Conservation (phyloP, 768 basidiomycete genomes). For the Lentinula sp. region DNA sequence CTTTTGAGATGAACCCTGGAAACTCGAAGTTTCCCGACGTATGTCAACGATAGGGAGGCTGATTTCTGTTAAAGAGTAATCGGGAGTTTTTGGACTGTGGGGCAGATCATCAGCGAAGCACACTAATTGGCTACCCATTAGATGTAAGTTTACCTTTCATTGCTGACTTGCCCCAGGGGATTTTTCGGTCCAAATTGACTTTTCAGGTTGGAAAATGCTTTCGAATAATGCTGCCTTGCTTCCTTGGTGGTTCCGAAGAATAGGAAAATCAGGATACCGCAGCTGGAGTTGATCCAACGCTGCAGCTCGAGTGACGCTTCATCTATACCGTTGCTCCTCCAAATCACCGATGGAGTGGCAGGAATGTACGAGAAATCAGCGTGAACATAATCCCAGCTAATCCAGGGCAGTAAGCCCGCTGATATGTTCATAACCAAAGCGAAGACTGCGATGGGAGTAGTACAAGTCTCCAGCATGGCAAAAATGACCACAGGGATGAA, state of each 20-base stretch:
- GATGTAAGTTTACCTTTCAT: background rate
- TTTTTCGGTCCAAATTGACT: background rate
- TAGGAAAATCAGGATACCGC: background rate
- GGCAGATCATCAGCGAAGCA: background rate
- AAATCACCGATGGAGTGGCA: background rate
- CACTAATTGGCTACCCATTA: background rate
- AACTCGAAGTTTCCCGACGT: background rate
- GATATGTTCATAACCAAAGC: slow-evolving; percentile 21
- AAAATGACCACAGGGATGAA: slow-evolving; percentile 47
- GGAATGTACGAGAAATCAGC: slow-evolving; percentile 27
- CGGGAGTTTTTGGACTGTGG: background rate
- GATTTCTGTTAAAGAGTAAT: background rate
- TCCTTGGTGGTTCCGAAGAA: background rate
- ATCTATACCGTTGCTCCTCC: background rate
- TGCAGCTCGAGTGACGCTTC: background rate
- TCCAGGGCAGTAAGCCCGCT: slow-evolving; percentile 25
- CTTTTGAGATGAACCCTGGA: background rate
- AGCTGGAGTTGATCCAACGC: background rate
- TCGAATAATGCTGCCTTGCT: background rate
- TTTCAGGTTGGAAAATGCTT: background rate
- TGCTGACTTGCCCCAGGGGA: background rate
- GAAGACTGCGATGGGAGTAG: slow-evolving; percentile 31
- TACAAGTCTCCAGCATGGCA: slow-evolving; percentile 32
- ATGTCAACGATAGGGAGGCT: background rate
- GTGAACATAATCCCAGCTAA: slow-evolving; percentile 34